A percentile compares a stretch with the other conserved stretches of the same genome.
Conservation (phyloP, 2,329 filamentous ascomycete genomes). For the Biscogniauxia sp. region DNA sequence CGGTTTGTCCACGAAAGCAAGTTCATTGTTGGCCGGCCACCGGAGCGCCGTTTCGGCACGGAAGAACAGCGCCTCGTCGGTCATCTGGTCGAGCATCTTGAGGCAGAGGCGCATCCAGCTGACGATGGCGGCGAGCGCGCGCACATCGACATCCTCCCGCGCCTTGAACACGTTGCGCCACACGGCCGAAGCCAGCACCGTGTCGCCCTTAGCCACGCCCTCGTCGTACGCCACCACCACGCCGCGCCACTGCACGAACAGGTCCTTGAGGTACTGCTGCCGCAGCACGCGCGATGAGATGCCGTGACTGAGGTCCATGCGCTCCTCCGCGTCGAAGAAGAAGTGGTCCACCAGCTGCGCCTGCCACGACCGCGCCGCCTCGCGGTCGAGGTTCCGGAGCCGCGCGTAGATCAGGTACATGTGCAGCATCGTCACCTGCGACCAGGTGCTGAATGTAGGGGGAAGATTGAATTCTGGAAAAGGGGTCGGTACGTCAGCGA, state of each 20-base stretch:
- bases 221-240: slow-evolving; percentile 82
- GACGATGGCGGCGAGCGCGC: slow-evolving; percentile 52
- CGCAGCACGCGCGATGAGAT: slow-evolving; percentile 58
- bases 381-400: slow-evolving; percentile 72
- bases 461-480: slow-evolving; percentile 68
- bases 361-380: slow-evolving; percentile 73
- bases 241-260: slow-evolving; percentile 92
- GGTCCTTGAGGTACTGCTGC: slow-evolving; percentile 74
- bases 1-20: slow-evolving; percentile 40
- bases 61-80: slow-evolving; percentile 41
- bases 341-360: slow-evolving; percentile 93
- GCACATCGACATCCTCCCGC: slow-evolving; percentile 47
- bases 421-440: slow-evolving; percentile 93
- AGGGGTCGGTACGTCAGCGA: not conserved
- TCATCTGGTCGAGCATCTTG: slow-evolving; percentile 47
- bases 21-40: slow-evolving; percentile 38
- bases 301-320: slow-evolving; percentile 78
- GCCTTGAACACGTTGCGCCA: slow-evolving; percentile 94
- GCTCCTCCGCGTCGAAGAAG: slow-evolving; percentile 83
- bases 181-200: slow-evolving; percentile 74
- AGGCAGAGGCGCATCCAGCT: slow-evolving; percentile 54
- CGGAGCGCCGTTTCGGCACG: slow-evolving; percentile 40
- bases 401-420: slow-evolving; percentile 88
- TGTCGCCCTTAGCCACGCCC: slow-evolving; percentile 73
- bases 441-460: slow-evolving; percentile 93